Evolutionary conservation across 2,329 filamentous ascomycete genomes (phyloP).

Genomic region (Metarhizium humberi): DNA sequence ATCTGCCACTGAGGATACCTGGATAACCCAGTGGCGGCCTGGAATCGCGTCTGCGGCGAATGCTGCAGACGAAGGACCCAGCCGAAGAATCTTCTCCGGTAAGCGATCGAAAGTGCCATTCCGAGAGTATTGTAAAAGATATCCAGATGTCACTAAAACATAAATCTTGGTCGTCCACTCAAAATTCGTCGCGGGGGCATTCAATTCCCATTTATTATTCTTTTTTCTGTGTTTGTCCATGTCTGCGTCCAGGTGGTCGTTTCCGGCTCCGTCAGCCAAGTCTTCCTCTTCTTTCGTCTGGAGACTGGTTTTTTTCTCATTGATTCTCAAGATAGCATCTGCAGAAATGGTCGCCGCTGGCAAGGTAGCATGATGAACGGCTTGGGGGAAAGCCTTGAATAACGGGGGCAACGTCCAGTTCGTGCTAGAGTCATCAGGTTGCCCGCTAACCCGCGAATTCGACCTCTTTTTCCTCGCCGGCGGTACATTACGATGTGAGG

Average conservation of each 20-base stretch:
- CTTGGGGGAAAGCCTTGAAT: slow-evolving; percentile 80
- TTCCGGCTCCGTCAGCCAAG: neutral
- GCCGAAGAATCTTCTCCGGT: slow-evolving; percentile 64
- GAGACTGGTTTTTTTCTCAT: slow-evolving; percentile 34
- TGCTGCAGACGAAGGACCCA: slow-evolving; percentile 67
- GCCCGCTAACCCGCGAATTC: slow-evolving; percentile 10
- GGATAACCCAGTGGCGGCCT: slow-evolving; percentile 71
- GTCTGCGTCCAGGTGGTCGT: slow-evolving; percentile 13
- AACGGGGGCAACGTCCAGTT: slow-evolving; percentile 65
- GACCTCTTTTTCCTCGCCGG: slow-evolving; percentile 7
- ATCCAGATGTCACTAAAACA: slow-evolving; percentile 60
- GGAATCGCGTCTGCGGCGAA: slow-evolving; percentile 75
- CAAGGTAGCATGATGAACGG: slow-evolving; percentile 64
- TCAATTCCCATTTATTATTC: slow-evolving; percentile 34
- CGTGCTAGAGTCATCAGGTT: slow-evolving; percentile 23
- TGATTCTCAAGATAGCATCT: slow-evolving; percentile 58
- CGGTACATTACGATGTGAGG: slow-evolving; percentile 5
- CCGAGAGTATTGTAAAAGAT: slow-evolving; percentile 64
- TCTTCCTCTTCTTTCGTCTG: slow-evolving; percentile 9
- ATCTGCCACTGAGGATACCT: slow-evolving; percentile 59
- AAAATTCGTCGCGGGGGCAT: slow-evolving; percentile 33
- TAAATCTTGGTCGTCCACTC: slow-evolving; percentile 67
- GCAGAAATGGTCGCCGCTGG: slow-evolving; percentile 57
- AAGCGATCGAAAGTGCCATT: slow-evolving; percentile 61
- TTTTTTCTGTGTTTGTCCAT: slow-evolving; percentile 33